phyloP scores from a whole-genome alignment of 192 early-diverging fungal species.

The Coemansia reversa region DNA sequence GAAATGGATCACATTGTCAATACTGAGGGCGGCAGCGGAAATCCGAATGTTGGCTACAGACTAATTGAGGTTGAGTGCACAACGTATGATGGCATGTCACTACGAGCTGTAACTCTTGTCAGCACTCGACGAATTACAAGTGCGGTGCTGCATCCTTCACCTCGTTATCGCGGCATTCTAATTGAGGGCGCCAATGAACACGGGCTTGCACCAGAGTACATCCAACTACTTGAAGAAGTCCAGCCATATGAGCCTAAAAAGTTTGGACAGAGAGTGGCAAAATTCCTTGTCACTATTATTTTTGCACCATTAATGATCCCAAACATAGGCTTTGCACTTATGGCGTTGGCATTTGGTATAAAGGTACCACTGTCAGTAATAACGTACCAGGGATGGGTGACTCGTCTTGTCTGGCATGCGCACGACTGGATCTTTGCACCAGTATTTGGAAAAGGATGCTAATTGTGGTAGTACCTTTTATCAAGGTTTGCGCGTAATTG shows the following conservation, averaged over 20 bases:
- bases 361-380: conserved; percentile 27
- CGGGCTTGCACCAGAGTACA: conserved; percentile 31
- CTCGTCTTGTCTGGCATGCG: conserved; percentile 23
- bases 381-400: conserved; percentile 20
- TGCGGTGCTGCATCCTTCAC: conserved; percentile 32
- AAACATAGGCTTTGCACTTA: conserved; percentile 4
- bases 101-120: conserved; percentile 32
- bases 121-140: conserved; percentile 3
- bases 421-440: conserved; percentile 38
- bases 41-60: conserved; percentile 47
- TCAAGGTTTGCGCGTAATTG: not conserved
- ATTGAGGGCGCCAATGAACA: conserved; percentile 45
- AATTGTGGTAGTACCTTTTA: not conserved
- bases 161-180: conserved; percentile 39
- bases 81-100: conserved; percentile 23
- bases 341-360: conserved; percentile 22
- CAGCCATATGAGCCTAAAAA: conserved; percentile 25
- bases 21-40: conserved; percentile 50
- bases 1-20: conserved; percentile 48
- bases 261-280: conserved; percentile 33
- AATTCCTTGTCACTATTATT: conserved; percentile 17
- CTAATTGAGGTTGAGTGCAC: conserved; percentile 29
- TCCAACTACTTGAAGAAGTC: conserved; percentile 25
- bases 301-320: conserved; percentile 26
- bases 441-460: conserved; percentile 39